These are phyloP conservation scores for Astragalus glycyphyllos DNA, from an alignment of 306 rosid genomes.

Conservation along the genomic window DNA sequence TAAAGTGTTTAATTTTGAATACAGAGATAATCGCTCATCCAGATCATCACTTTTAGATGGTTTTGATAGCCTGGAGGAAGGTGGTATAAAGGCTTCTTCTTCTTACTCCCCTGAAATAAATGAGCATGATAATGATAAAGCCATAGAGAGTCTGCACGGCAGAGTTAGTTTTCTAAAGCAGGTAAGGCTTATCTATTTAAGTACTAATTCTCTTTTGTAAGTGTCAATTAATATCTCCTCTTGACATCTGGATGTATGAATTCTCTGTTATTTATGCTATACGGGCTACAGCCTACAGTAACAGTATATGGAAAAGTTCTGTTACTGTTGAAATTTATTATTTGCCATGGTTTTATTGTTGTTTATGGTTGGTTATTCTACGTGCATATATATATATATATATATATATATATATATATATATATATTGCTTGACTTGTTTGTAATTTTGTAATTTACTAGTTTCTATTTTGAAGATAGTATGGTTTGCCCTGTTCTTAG, in stretches of 20 bases:
- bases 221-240: constrained; percentile 5
- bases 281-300: constrained; percentile 4
- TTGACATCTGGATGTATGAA: constrained; percentile 9
- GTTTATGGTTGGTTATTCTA: constrained; percentile 20
- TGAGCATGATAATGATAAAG: constrained; percentile 81
- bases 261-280: background rate
- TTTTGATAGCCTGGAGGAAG: constrained; percentile 85
- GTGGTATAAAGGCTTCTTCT: constrained; percentile 79
- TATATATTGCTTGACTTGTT: constrained; percentile 34
- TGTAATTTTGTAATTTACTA: background rate
- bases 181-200: constrained; percentile 52
- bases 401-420: constrained; percentile 18
- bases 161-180: constrained; percentile 77
- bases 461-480: background rate
- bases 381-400: constrained; percentile 29
- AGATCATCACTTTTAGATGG: constrained; percentile 69
- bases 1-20: constrained; percentile 38
- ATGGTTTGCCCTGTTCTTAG: constrained; percentile 17
- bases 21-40: constrained; percentile 81
- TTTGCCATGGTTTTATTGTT: constrained; percentile 20
- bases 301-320: constrained; percentile 4
- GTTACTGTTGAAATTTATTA: constrained; percentile 18
- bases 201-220: constrained; percentile 8
- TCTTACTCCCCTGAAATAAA: constrained; percentile 63
- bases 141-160: constrained; percentile 77